Evolutionary conservation across 768 basidiomycete genomes (phyloP), one percentile per base, ranked within the genome.

Genomic region (Tephrocybe sp.): DNA sequence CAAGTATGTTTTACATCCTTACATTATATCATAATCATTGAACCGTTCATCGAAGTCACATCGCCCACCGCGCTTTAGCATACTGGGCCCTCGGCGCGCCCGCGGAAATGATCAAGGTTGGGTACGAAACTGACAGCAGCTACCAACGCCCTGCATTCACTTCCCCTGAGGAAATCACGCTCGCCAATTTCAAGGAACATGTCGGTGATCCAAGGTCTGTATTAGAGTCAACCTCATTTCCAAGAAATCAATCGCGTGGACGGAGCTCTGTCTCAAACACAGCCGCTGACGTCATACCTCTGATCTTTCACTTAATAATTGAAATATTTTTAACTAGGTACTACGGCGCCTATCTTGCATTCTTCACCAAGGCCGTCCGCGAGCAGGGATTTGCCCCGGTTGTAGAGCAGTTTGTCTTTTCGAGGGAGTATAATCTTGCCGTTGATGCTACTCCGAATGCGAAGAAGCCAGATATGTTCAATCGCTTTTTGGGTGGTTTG

Each of bases 361-460:
- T 77, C 61, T 85, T 84, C 65, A 70, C 69, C 0, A 56, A 69
- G 1, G 53, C 66, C 19, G 60, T 74, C 31, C 63, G 71, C 23
- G 60, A 70, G 11, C 71, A 79, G 33, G 76, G 75, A 7, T 63
- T 70, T 19, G 63, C 70, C 1, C 55, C 64, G 1, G 66, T 71
- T 1, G 55, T 87, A n/a, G 80, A 84, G 45, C 72, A 77, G 34
- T 85, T 77, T 53, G 48, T 87, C 10, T 81, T 86, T 60, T 76
- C 82, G 14, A 55, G 62, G 12, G 65, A 74, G 26, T 26, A 26
- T 26, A 26, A 26, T n/a, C n/a, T n/a, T 20, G 74, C 67, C 45
- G 84, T 83, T 42, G 69, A 72, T 39, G 65, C 64, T 19, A 54
- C 65, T 56, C 62, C 59, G 8, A 60, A 62, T 0, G 57, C 62